Evolutionary conservation across 1,284 basidiomycete genomes (phyloP), one percentile per base, ranked within the genome.

Genomic region (Vanrija pseudolonga): DNA sequence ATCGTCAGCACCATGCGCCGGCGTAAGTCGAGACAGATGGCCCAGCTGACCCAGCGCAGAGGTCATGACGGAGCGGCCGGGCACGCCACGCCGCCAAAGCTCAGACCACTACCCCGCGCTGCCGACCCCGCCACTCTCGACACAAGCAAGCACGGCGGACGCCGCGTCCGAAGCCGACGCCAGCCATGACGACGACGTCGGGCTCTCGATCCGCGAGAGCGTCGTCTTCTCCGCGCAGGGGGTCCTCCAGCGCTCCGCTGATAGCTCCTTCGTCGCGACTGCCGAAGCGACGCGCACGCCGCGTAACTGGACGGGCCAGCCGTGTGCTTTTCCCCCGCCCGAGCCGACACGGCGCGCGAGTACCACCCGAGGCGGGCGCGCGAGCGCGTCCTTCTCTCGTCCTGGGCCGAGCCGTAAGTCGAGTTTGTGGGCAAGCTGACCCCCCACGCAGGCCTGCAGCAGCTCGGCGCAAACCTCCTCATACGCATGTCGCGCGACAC

Each of bases 1-100:
- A 85, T 83, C 49, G 80, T 91, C 43, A 85, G 89, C 58, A 88
- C 88, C 0, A 74, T 93, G 56, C 80, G 89, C 45, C 87, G 90
- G 82, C 89, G 70, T 72, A 37, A 57, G 67, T 45, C 6, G 7
- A 8, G 26, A 8, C 6, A 11, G 26, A 8, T 6, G 26, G 26
- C 11, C 7, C 11, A 26, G 17, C 37, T 39, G 17, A 39, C 37
- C n/a, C n/a, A n/a, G 4, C 11, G 37, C 18, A 18, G 37, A n/a
- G 7, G 39, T 20, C 1, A 40, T 40, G n/a, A 40, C 39, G n/a
- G n/a, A 40, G 39, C 4, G 39, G 12, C 32, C 39, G 39, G 19
- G 2, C 39, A 40, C 39, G 17, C 39, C 39, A 5, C 39, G 32
- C 32, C 32, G 32, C 32, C 32, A 32, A 12, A 12, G 9, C 9